Percentiles rank a stretch among this genome's conserved stretches.
Evolutionary conservation across 139 green algal genomes (phyloP).

Genomic region (Chlorella sp.): DNA sequence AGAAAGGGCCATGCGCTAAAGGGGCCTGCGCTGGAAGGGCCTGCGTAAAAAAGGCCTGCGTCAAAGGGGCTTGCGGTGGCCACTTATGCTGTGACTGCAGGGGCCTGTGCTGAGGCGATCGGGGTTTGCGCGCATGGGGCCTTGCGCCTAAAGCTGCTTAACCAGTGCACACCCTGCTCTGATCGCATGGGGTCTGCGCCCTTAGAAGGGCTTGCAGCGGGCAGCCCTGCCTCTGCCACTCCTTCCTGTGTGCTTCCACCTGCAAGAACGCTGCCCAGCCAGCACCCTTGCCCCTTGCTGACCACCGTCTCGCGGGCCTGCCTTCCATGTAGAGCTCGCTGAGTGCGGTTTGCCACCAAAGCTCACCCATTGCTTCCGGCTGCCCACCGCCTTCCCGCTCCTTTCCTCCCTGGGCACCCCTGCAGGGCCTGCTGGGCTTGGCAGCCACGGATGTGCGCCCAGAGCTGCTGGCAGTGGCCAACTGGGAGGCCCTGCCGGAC

Average conservation of each 20-base stretch:
- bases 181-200: no score
- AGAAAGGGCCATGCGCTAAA: no score
- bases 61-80: no score
- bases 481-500: slow-evolving; percentile 69
- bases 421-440: slow-evolving; percentile 53
- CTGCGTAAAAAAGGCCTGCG: no score
- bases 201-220: not conserved
- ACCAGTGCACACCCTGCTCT: no score
- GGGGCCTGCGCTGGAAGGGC: no score
- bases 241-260: not conserved
- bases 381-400: not conserved
- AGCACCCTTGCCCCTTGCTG: no score
- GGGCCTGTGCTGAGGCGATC: no score
- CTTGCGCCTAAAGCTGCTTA: no score
- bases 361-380: not conserved
- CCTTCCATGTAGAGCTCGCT: not conserved
- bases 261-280: no score
- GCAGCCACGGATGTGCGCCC: slow-evolving; percentile 44
- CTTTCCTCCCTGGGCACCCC: not conserved
- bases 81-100: no score
- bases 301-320: not conserved
- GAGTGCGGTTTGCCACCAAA: not conserved
- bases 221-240: not conserved
- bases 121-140: no score
- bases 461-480: slow-evolving; percentile 38